Percentiles rank a stretch among this genome's conserved stretches.
These are phyloP conservation scores for Aspergillus sclerotiicarbonarius DNA, from an alignment of 495 filamentous ascomycete species.

Conservation along the genomic window DNA sequence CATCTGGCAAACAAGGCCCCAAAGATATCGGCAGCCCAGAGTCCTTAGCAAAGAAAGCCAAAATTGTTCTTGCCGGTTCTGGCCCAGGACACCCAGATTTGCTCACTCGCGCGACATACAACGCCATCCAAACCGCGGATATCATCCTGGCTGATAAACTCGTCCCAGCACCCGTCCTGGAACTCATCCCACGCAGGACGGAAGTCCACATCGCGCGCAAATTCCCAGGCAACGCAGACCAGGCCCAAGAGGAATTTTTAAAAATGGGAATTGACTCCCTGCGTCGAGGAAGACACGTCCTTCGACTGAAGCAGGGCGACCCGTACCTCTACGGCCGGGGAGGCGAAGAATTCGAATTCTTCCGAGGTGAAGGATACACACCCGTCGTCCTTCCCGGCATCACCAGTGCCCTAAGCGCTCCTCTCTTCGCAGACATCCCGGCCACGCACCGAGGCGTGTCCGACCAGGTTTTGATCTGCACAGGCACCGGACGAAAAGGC, in stretches of 20 bases:
- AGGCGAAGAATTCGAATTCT: conserved; percentile 89
- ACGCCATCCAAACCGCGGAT: conserved; percentile 80
- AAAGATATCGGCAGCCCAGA: conserved; percentile 20
- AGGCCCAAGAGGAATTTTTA: conserved; percentile 89
- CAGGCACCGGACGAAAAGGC: conserved; percentile 93
- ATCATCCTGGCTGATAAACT: conserved; percentile 95
- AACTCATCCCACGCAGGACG: conserved; percentile 85
- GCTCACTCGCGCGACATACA: conserved; percentile 83
- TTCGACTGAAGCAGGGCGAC: conserved; percentile 93
- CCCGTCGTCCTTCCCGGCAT: conserved; percentile 84
- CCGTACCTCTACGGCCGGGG: conserved; percentile 95
- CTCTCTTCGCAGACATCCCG: conserved; percentile 85
- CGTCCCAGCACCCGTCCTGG: conserved; percentile 81
- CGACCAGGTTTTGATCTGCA: conserved; percentile 91
- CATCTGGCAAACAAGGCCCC: conserved; percentile 26
- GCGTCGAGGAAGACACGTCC: conserved; percentile 69
- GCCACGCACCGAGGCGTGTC: conserved; percentile 84
- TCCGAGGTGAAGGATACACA: conserved; percentile 64
- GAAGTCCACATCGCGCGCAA: conserved; percentile 92
- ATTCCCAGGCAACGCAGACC: conserved; percentile 95
- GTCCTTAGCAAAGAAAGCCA: conserved; percentile 43
- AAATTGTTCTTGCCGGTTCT: conserved; percentile 86
- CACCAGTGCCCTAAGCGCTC: conserved; percentile 80
- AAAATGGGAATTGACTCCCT: conserved; percentile 70
- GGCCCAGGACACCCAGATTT: conserved; percentile 92